These are phyloP conservation scores for Luffa aegyptiaca DNA, from an alignment of 306 rosid species.

Conservation along the genomic window DNA sequence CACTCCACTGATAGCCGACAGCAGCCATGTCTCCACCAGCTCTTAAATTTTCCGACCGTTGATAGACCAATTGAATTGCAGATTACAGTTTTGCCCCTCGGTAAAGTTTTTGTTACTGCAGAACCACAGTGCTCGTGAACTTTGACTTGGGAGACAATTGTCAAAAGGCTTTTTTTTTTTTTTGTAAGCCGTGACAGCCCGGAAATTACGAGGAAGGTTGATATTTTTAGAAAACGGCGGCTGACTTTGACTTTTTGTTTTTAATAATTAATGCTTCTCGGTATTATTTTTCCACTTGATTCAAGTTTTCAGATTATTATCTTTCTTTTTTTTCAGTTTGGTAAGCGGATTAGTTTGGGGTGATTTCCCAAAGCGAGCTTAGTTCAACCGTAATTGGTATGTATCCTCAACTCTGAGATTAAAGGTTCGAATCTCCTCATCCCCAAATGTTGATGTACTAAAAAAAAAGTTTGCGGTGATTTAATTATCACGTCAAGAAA, in stretches of 20 bases:
- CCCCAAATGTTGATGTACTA: too few species aligned
- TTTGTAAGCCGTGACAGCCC: neutral
- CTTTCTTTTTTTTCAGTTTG: too few species aligned
- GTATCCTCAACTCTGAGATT: too few species aligned
- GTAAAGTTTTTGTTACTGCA: neutral
- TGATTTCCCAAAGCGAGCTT: too few species aligned
- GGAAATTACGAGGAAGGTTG: neutral
- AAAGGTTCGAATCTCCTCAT: too few species aligned
- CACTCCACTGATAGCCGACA: neutral
- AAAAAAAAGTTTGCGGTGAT: too few species aligned
- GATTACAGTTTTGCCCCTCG: neutral
- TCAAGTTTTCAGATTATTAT: too few species aligned
- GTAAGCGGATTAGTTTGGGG: too few species aligned
- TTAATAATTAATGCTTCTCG: neutral
- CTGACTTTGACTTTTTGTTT: too few species aligned
- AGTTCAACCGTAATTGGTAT: too few species aligned
- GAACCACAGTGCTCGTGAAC: neutral
- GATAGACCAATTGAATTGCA: neutral
- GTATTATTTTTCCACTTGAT: too few species aligned
- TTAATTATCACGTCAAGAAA: too few species aligned
- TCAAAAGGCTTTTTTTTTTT: neutral
- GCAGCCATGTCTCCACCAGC: neutral
- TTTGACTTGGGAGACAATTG: neutral
- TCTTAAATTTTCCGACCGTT: neutral
- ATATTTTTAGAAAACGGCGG: neutral